phyloP scores from a whole-genome alignment of 306 rosid genomes.

The Ziziphus jujuba region DNA sequence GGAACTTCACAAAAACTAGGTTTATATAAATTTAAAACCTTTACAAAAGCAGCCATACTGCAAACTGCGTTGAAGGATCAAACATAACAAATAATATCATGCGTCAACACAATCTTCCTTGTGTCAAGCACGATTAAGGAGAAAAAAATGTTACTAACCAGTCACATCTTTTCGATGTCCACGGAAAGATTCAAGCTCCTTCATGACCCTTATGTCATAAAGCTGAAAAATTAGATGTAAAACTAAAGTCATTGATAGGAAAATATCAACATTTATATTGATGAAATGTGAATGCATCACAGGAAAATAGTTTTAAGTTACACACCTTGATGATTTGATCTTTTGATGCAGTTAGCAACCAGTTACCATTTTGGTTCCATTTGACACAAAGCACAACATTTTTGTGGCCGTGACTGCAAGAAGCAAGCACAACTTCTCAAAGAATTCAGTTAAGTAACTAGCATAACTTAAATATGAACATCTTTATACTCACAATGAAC shows the following conservation, averaged over 20 bases:
- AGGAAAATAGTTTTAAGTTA: constrained; percentile 6
- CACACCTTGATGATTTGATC: constrained; percentile 85
- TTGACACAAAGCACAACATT: constrained; percentile 80
- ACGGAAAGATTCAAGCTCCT: constrained; percentile 97
- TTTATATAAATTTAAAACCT: too few relatives aligned
- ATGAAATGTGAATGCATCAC: background rate
- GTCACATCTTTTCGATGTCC: constrained; percentile 98
- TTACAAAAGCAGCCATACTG: too few relatives aligned
- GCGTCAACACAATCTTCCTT: too few relatives aligned
- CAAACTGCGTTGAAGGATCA: too few relatives aligned
- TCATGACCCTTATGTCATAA: constrained; percentile 96
- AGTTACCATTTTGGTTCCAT: constrained; percentile 94
- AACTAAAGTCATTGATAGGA: constrained; percentile 7
- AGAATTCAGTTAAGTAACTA: constrained; percentile 18
- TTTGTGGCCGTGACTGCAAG: constrained; percentile 96
- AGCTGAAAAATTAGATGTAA: constrained; percentile 53
- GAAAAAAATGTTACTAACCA: constrained; percentile 46
- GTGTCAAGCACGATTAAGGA: background rate
- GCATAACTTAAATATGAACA: constrained; percentile 18
- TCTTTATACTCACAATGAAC: constrained; percentile 75
- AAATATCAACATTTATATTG: too few relatives aligned
- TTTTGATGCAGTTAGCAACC: constrained; percentile 88
- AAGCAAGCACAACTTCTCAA: constrained; percentile 22
- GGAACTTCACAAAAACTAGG: background rate
- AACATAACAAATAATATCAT: too few relatives aligned